Percentiles rank a stretch among this genome's conserved stretches.
phyloP scores from a whole-genome alignment of 2,329 filamentous ascomycete species.

The Fusarium phyllophilum region DNA sequence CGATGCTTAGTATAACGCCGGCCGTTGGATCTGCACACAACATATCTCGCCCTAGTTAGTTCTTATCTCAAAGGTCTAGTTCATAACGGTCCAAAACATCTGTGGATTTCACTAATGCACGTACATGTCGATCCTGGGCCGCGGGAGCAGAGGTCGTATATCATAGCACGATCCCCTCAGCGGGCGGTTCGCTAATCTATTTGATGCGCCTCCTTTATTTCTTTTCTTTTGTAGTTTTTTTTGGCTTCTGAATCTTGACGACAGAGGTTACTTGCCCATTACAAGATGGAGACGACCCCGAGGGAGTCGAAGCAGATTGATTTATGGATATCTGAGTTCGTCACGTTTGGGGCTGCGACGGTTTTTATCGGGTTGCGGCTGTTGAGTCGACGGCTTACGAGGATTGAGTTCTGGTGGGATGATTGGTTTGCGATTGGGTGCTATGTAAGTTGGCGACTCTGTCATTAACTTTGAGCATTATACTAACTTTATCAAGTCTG shows the following conservation, averaged over 20 bases:
- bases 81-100: not conserved
- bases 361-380: constrained; percentile 19
- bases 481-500: not conserved
- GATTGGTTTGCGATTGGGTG: constrained; percentile 32
- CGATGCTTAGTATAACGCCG: not conserved
- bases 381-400: constrained; percentile 29
- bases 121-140: constrained; percentile 6
- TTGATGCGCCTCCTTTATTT: not conserved
- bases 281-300: constrained; percentile 7
- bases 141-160: constrained; percentile 8
- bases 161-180: not conserved
- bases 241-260: not conserved
- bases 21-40: not conserved
- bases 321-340: constrained; percentile 24
- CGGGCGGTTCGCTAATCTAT: constrained; percentile 22
- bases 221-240: not conserved
- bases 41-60: not conserved
- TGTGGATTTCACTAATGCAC: constrained; percentile 11
- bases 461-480: rapidly evolving
- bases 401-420: constrained; percentile 33
- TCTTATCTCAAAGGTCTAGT: not conserved
- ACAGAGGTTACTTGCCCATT: not conserved
- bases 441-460: constrained; percentile 6
- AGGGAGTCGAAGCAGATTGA: constrained; percentile 30
- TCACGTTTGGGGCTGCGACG: constrained; percentile 28